Base-by-base conservation (phyloP, 192 early-diverging fungal genomes). In the Rhizoclosmatium globosum region DNA sequence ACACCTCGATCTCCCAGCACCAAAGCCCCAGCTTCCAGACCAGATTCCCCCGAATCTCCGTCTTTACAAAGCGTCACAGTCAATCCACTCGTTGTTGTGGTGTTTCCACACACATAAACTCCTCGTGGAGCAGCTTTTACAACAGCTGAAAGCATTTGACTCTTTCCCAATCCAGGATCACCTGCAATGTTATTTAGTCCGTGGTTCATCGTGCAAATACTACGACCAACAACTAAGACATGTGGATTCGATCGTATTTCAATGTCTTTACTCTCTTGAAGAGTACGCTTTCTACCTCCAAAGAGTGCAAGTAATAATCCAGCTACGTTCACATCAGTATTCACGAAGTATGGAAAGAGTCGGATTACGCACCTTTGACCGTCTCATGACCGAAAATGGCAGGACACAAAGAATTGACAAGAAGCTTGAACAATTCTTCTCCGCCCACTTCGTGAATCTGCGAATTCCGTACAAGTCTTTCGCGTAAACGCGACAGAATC, bases 141-240 rank as follows among this genome's bases (percentile, higher is more conserved):
- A 38, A 92, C 89, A 4, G 94, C 91, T 1, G 86, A 81, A 42
- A 96, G 86, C 89, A 96, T 90, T 81, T 95, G 93, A 47, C 90
- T 92, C 68, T 94, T 95, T 48, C 93, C 94, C 60, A 94, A 85
- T 45, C 94, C 94, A 0, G 94, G 94, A 72, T 95, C 94, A 21
- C 85, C 83, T 86, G 48, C 44, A 46, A 50, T 31, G 19, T 21
- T n/a, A n/a, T n/a, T n/a, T n/a, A n/a, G n/a, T n/a, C n/a, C n/a
- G n/a, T n/a, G n/a, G n/a, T n/a, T n/a, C n/a, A n/a, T n/a, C n/a
- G n/a, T n/a, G n/a, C n/a, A n/a, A n/a, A n/a, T n/a, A n/a, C n/a
- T n/a, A n/a, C n/a, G 47, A 68, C 94, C 94, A 4, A 94, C 93
- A 9, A 94, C 84, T 4, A 95, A 81, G 15, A 95, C 84, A 69